Percentiles rank a stretch among this genome's conserved stretches.
Conservation (phyloP, 2,329 filamentous ascomycete species). For the Capronia coronata region DNA sequence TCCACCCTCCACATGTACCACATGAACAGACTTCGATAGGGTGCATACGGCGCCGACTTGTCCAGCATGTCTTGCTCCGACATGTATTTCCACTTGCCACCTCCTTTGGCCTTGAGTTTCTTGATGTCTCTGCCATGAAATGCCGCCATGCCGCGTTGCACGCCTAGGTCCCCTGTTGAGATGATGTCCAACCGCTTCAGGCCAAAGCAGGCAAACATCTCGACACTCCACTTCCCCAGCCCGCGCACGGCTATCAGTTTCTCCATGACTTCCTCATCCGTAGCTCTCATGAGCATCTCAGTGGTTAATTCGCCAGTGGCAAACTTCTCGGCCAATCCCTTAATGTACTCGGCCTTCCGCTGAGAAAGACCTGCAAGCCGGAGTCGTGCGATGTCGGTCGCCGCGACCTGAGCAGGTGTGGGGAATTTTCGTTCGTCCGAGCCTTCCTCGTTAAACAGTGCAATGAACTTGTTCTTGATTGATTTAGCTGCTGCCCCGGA, state of each 20-base stretch:
- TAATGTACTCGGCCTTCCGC: conserved; percentile 91
- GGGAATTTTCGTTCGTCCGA: conserved; percentile 54
- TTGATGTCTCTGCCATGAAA: conserved; percentile 75
- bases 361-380: conserved; percentile 84
- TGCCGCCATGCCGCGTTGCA: conserved; percentile 88
- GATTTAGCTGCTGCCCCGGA: conserved; percentile 84
- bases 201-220: conserved; percentile 98
- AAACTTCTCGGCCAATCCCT: conserved; percentile 79
- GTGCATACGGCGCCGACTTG: conserved; percentile 69
- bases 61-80: conserved; percentile 85
- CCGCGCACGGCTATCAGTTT: conserved; percentile 79
- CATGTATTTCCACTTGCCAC: conserved; percentile 98
- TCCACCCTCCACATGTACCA: conserved; percentile 96
- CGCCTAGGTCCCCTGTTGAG: conserved; percentile 81
- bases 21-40: conserved; percentile 91
- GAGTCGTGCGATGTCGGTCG: conserved; percentile 58
- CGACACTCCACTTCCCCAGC: conserved; percentile 82
- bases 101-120: conserved; percentile 71
- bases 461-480: conserved; percentile 79
- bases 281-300: conserved; percentile 66
- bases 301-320: conserved; percentile 65
- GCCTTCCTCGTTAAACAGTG: conserved; percentile 54
- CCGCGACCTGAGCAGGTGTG: conserved; percentile 64
- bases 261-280: conserved; percentile 79
- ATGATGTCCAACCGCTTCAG: conserved; percentile 93